Percentiles rank a stretch among this genome's conserved stretches.
These are phyloP conservation scores for Solanum pimpinellifolium DNA, from an alignment of 257 asterid species.

Conservation along the genomic window DNA sequence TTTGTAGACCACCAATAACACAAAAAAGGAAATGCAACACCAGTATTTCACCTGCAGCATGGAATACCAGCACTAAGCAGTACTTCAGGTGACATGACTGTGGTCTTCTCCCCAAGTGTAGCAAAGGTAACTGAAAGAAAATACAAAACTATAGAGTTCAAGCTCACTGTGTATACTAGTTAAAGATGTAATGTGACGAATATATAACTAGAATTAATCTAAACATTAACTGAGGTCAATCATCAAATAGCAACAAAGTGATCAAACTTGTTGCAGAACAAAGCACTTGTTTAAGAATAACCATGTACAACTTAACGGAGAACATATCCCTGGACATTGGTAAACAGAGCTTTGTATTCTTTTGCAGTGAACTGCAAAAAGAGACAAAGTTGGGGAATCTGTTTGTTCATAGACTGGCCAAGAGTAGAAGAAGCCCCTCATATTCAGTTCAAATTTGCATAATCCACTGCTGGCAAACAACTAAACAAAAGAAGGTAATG, in stretches of 20 bases:
- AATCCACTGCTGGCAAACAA: neutral
- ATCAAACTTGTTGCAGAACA: neutral
- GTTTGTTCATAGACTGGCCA: neutral
- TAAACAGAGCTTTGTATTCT: neutral
- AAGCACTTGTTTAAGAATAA: neutral
- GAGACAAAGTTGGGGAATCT: neutral
- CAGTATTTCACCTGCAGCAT: slow-evolving; percentile 87
- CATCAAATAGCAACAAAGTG: neutral
- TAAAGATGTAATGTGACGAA: neutral
- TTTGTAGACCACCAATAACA: slow-evolving; percentile 3
- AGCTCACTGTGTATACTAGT: neutral
- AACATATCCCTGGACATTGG: neutral
- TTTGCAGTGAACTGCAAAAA: neutral
- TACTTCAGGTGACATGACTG: slow-evolving; percentile 99
- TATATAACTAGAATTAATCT: neutral
- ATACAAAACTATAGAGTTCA: slow-evolving; percentile 11
- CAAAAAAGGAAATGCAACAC: slow-evolving; percentile 1
- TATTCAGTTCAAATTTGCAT: neutral
- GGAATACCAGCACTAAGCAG: slow-evolving; percentile 92
- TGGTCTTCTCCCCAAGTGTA: slow-evolving; percentile 96
- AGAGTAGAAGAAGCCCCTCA: neutral
- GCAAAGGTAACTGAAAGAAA: slow-evolving; percentile 82
- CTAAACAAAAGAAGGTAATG: neutral
- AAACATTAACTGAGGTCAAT: neutral
- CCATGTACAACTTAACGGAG: neutral